Evolutionary conservation across 805 yeast species (phyloP), one percentile per base, ranked within the genome.

Genomic region (Priceomyces castillae): DNA sequence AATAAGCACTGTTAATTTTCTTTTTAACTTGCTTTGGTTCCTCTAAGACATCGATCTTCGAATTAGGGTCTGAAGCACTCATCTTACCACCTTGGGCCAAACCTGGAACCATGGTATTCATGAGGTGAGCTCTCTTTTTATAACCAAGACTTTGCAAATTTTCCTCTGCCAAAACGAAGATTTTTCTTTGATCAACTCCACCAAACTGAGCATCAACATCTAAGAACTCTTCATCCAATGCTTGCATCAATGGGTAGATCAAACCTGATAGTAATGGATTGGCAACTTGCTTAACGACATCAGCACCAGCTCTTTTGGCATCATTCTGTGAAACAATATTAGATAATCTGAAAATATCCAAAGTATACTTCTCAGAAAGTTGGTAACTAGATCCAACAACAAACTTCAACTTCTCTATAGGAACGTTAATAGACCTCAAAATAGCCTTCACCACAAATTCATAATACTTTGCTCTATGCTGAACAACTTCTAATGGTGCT

Each of bases 31-130:
- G 67, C 61, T 86, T 86, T 54, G 97, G 95, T 38, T 85, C 92
- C 65, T 94, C 99, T 48, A 90, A 70, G 30, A 94, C 65, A 60
- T 94, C 99, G 51, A 94, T 90, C 71, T 94, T 94, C 44, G 98
- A 90, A 75, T 90, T 94, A 56, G 99, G 97, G 71, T 94, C 99
- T 28, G 97, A 88, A 2, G 99, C 97, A 56, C 97, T 88, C 99
- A 94, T 94, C 65, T 94, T 94, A 58, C 95, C 99, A 56, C 98
- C 97, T 69, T 90, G 97, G 25, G 85, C 82, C 56, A 94, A 79
- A 42, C 99, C 98, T 39, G 99, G 99, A 37, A 95, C 97, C 98
- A 94, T 92, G 43, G 90, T 92, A 73, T 94, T 94, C 99, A 94
- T 94, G 62, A 94, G 76, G 71, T 94, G 99, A 23, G 95, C 99